Base-by-base conservation (phyloP, 148 eudicot species). In the Cornus suecica region DNA sequence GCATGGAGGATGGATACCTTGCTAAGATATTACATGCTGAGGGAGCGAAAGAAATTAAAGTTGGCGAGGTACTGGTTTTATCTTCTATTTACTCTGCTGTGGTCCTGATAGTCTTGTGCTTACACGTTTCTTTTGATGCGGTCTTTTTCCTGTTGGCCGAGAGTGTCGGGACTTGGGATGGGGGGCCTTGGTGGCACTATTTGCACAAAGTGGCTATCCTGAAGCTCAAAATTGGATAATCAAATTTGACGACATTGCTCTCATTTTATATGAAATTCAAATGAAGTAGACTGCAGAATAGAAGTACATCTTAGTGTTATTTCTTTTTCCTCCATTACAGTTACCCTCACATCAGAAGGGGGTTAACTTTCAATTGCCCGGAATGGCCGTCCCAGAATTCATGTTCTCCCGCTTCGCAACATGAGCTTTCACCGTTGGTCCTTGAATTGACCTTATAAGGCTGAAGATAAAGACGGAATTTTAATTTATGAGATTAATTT, bases 1-100 rank as follows among this genome's bases (percentile, higher is more conserved):
- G 91, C 86, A 92, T 95, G 99, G 97, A 95, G 86, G 97, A 95
- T 63, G 99, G 99, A 51, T 95, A 84, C 83, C 84, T 92, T 37
- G 99, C 99, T 82, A 92, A 95, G 88, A 95, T 95, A 65, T 41
- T 92, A 77, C 86, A 72, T 28, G 98, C 86, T 60, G 98, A 92
- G 66, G 97, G 97, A 56, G 71, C 89, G 60, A 92, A 90, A 84
- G 94, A 91, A 75, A 88, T 94, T 76, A 67, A 92, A 94, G 97
- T 92, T 88, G 96, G 94, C 15, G 96, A 91, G 96, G 96, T 93
- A 89, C 67, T 75, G 72, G 51, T 8, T 37, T 61, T 20, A 37
- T 37, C 42, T 37, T 8, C 42, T 6, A 37, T 37, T 10, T 37
- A 37, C 9, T 25, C 1, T 73, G 23, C 28, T 22, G 56, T 73